A percentile compares a stretch with the other conserved stretches of the same genome.
Evolutionary conservation across 2,329 filamentous ascomycete genomes (phyloP).

Genomic region (Periconia sp.): DNA sequence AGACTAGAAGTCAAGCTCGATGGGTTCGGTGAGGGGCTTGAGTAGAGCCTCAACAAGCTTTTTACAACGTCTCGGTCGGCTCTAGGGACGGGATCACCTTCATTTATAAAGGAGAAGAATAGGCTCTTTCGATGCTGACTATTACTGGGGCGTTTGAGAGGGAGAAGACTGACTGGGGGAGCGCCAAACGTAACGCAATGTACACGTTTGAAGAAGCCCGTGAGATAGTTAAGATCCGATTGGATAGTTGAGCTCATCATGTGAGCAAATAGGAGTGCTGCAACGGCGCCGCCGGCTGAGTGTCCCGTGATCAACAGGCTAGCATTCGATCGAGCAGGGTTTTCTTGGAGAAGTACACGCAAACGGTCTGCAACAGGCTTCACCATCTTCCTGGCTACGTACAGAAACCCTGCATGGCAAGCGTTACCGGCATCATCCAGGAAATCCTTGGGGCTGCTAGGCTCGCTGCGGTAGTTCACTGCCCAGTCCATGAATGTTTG

Average conservation of each 20-base stretch:
- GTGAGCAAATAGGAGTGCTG: conserved; percentile 76
- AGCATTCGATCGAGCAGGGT: conserved; percentile 64
- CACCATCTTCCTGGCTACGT: conserved; percentile 75
- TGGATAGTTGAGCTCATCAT: conserved; percentile 67
- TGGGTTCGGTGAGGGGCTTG: conserved; percentile 56
- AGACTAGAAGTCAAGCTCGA: conserved; percentile 15
- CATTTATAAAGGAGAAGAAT: conserved; percentile 81
- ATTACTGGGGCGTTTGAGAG: conserved; percentile 61
- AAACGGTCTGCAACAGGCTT: conserved; percentile 70
- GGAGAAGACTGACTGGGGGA: conserved; percentile 73
- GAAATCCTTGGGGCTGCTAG: conserved; percentile 67
- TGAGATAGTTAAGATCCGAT: conserved; percentile 71
- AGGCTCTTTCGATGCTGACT: conserved; percentile 61
- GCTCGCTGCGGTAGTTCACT: conserved; percentile 74
- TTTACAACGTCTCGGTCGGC: conserved; percentile 77
- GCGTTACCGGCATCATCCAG: conserved; percentile 76
- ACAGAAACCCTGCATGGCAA: conserved; percentile 79
- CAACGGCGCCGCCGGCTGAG: conserved; percentile 82
- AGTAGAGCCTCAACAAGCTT: conserved; percentile 71
- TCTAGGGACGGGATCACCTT: conserved; percentile 78
- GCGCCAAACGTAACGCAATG: conserved; percentile 88
- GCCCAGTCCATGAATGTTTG: conserved; percentile 84
- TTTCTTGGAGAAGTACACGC: conserved; percentile 69
- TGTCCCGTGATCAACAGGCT: conserved; percentile 84
- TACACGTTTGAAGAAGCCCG: conserved; percentile 71